Evolutionary conservation across 2,329 filamentous ascomycete genomes (phyloP), one percentile per base, ranked within the genome.

Genomic region (Fusarium kyushuense): DNA sequence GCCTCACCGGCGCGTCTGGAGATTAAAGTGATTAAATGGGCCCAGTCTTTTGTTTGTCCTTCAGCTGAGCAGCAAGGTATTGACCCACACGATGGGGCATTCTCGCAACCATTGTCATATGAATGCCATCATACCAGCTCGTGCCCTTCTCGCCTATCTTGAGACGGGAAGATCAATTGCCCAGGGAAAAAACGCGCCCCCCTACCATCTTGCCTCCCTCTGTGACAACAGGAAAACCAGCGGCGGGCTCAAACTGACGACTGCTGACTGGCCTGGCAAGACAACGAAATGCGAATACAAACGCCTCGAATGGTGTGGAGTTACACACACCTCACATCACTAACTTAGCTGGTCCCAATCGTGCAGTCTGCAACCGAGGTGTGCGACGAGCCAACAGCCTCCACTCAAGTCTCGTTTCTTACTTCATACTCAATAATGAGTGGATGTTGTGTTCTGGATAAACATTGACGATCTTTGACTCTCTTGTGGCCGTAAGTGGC

Each of bases 131-230:
- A 38, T 40, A 23, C 57, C 55, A 58, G 65, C 47, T 60, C 58
- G 58, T 65, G 53, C 65, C 65, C 59, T 49, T 54, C 70, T 74
- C 72, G 72, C 72, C 64, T 67, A 74, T 74, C 72, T 74, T 58
- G 59, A 61, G 33, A 47, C 72, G 72, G 72, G 72, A 73, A 65
- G 72, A 74, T 74, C 70, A 72, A 54, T 53, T 47, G 48, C 51
- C 58, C 60, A 63, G 68, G 68, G 58, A 58, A 51, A 68, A 59
- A 58, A 66, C 63, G 43, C 65, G 54, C 65, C 13, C 51, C 69
- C 71, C 58, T 63, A 53, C 59, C 47, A 55, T 46, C 42, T 63
- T 70, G 58, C 36, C 33, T 56, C 38, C 56, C 54, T 52, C 49
- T 51, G 36, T 63, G 41, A 38, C 25, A 16, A 19, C 29, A 43